phyloP scores from a whole-genome alignment of 768 basidiomycete species.

The Mycena venus region DNA sequence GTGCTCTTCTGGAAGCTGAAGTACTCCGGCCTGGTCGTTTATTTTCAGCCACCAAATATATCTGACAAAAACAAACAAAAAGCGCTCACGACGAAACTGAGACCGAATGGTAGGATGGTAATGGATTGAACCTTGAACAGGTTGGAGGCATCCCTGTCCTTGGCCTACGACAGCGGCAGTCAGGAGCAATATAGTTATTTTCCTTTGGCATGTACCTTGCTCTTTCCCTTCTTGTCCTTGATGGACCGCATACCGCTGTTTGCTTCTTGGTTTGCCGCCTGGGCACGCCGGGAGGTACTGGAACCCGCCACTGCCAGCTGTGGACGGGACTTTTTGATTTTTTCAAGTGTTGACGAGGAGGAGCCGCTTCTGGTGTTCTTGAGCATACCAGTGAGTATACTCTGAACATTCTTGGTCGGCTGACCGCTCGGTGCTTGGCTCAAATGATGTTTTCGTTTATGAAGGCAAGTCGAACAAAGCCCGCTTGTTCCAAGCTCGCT shows the following conservation, averaged over 20 bases:
- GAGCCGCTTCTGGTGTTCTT: background rate
- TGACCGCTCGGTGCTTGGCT: too few relatives aligned
- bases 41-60: too few relatives aligned
- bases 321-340: background rate
- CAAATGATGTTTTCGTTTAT: background rate
- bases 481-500: background rate
- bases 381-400: background rate
- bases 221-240: too few relatives aligned
- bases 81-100: background rate
- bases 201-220: too few relatives aligned
- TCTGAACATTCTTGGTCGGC: background rate
- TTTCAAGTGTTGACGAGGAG: background rate
- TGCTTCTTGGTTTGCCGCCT: background rate
- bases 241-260: background rate
- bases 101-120: background rate
- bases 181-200: too few relatives aligned
- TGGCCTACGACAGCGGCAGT: too few relatives aligned
- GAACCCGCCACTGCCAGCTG: background rate
- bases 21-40: too few relatives aligned
- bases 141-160: too few relatives aligned
- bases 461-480: background rate
- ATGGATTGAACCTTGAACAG: background rate
- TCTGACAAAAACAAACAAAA: too few relatives aligned
- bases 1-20: background rate
- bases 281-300: background rate